Base-by-base conservation (phyloP, 1,284 basidiomycete species). In the Heterobasidion annosum region DNA sequence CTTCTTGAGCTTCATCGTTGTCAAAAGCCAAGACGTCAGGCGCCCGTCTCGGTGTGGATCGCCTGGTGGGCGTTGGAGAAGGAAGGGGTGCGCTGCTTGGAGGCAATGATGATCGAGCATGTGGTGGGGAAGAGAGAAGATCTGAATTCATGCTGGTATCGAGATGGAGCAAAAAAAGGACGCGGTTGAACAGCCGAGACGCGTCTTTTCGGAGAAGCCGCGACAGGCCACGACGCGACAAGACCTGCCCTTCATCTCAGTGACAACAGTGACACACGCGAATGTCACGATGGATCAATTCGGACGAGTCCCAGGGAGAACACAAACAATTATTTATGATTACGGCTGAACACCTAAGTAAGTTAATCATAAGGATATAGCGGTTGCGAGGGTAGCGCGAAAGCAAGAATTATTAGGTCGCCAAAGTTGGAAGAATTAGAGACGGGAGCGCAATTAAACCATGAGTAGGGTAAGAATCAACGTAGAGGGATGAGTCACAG, bases 51-150 rank as follows among this genome's bases (percentile, higher is more conserved):
- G 74, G 69, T 19, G 68, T 74, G 43, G 71, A 67, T 25, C 25
- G 25, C 4, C 3, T 25, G 50, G 67, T 68, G 16, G 70, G 64
- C 51, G 71, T 73, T 10, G 77, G 74, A 4, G 79, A 73, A 8
- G 69, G 69, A 55, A 77, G 68, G 4, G 83, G 83, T 0, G 79
- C 79, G 57, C 83, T 88, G 64, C 86, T 88, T 3, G 85, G 82
- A 6, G 87, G 86, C 6, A 88, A 67, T 50, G 80, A 79, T 5
- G 70, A 74, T 32, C 68, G 62, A 15, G 69, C 67, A 7, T 66
- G 57, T 15, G 67, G 64, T 10, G 69, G 70, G 49, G 77, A 76
- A 8, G 77, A 77, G 19, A 58, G 37, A 12, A 53, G 56, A 61
- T 57, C 67, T 43, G 53, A 45, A 45, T 53, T 51, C 58, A 59